Evolutionary conservation across 2,329 filamentous ascomycete genomes (phyloP).

Genomic region (Tolypocladium guangdongense): DNA sequence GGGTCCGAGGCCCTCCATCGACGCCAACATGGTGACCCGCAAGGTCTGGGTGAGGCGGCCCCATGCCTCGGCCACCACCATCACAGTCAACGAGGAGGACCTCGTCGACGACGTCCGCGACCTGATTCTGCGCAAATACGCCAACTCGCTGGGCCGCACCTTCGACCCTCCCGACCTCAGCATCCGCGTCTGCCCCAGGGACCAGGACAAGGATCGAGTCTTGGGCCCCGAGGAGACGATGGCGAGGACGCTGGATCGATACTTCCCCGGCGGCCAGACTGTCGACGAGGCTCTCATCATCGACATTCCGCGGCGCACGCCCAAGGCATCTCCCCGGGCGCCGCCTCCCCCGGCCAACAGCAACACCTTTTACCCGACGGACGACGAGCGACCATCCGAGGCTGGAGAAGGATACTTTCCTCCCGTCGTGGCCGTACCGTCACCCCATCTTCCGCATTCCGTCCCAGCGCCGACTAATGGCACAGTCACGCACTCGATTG

Average conservation of each 20-base stretch:
- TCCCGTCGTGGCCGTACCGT: slow-evolving; percentile 41
- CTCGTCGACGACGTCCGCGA: slow-evolving; percentile 92
- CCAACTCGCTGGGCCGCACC: slow-evolving; percentile 77
- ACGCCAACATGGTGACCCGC: slow-evolving; percentile 48
- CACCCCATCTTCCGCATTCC: slow-evolving; percentile 28
- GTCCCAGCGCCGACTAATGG: slow-evolving; percentile 25
- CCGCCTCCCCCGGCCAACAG: slow-evolving; percentile 32
- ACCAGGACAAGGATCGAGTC: slow-evolving; percentile 52
- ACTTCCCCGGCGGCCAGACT: slow-evolving; percentile 77
- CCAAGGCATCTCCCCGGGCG: slow-evolving; percentile 64
- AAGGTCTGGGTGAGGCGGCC: slow-evolving; percentile 95
- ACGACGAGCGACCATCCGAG: slow-evolving; percentile 57
- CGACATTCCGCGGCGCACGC: slow-evolving; percentile 72
- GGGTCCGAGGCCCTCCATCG: slow-evolving; percentile 22
- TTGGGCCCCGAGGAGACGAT: slow-evolving; percentile 83
- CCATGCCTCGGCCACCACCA: slow-evolving; percentile 73
- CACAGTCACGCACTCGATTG: slow-evolving; percentile 52
- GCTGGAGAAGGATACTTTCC: slow-evolving; percentile 75
- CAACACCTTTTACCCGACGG: slow-evolving; percentile 42
- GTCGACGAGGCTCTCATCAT: slow-evolving; percentile 87
- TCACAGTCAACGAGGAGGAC: slow-evolving; percentile 77
- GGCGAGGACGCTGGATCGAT: slow-evolving; percentile 63
- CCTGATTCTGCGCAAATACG: slow-evolving; percentile 84
- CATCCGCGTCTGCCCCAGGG: slow-evolving; percentile 65
- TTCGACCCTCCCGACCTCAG: slow-evolving; percentile 88